These are phyloP conservation scores for Albifimbria verrucaria DNA, from an alignment of 2,329 filamentous ascomycete species.

Conservation along the genomic window DNA sequence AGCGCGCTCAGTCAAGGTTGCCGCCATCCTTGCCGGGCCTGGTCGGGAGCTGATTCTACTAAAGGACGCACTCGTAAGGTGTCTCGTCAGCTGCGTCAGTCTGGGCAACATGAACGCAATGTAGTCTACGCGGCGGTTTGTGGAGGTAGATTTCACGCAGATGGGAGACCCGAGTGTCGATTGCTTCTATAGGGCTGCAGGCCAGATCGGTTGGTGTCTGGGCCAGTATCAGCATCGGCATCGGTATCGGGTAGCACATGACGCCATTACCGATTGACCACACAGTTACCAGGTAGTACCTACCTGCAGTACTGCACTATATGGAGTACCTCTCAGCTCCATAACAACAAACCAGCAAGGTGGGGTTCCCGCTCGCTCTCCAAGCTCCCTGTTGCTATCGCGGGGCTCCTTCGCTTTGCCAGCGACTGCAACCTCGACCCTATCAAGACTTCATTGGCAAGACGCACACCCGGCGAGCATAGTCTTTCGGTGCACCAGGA, in stretches of 20 bases:
- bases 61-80: constrained; percentile 45
- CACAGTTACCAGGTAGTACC: too few species aligned
- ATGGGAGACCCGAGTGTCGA: too few species aligned
- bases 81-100: constrained; percentile 68
- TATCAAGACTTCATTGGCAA: too few species aligned
- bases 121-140: too few species aligned
- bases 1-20: constrained; percentile 45
- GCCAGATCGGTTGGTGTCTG: too few species aligned
- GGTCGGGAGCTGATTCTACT: constrained; percentile 29
- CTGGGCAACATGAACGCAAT: constrained; percentile 66
- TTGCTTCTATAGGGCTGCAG: too few species aligned
- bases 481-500: too few species aligned
- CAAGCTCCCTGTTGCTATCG: neutral
- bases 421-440: too few species aligned
- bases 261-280: constrained; percentile 10
- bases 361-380: neutral
- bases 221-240: neutral
- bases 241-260: constrained; percentile 5
- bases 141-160: too few species aligned
- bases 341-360: neutral
- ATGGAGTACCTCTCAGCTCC: neutral
- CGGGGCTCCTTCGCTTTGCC: constrained; percentile 6
- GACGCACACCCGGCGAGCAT: too few species aligned
- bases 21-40: constrained; percentile 35
- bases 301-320: too few species aligned